A percentile compares a stretch with the other conserved stretches of the same genome.
phyloP scores from a whole-genome alignment of 2,329 filamentous ascomycete genomes.

The Beauveria asiatica region DNA sequence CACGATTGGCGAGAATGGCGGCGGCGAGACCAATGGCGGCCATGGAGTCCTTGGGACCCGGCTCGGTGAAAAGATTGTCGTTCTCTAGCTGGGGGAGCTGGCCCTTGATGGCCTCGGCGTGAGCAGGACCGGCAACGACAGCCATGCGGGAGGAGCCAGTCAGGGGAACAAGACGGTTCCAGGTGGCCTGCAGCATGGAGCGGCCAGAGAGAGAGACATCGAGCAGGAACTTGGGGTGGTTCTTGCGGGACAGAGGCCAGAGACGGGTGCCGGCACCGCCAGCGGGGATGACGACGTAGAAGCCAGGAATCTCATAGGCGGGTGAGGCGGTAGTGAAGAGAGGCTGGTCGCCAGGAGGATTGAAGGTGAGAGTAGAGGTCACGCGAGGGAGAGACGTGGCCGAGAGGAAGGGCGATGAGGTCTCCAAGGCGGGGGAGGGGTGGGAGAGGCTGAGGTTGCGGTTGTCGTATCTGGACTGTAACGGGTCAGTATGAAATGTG shows the following conservation, averaged over 20 bases:
- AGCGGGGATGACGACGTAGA: conserved; percentile 21
- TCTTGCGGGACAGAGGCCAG: conserved; percentile 20
- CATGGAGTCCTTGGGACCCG: conserved; percentile 21
- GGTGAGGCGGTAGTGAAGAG: conserved; percentile 12
- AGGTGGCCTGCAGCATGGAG: conserved; percentile 20
- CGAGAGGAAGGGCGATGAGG: conserved; percentile 11
- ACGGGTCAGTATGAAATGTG: background rate
- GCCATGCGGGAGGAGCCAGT: conserved; percentile 19
- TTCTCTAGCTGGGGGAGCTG: conserved; percentile 18
- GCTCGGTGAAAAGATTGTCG: conserved; percentile 19
- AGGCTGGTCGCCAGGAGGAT: conserved; percentile 8
- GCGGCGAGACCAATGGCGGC: conserved; percentile 20
- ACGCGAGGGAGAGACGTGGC: conserved; percentile 11
- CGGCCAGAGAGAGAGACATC: conserved; percentile 19
- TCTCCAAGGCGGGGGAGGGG: conserved; percentile 8
- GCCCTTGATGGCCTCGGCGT: conserved; percentile 18
- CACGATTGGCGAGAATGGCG: conserved; percentile 18
- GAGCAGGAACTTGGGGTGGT: conserved; percentile 21
- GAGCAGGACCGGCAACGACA: conserved; percentile 19
- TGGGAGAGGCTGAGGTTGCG: conserved; percentile 2
- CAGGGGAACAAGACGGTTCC: conserved; percentile 19
- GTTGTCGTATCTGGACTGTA: conserved; percentile 3
- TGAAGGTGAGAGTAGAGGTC: conserved; percentile 10
- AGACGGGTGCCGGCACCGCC: conserved; percentile 21
- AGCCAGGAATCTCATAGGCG: conserved; percentile 19